Evolutionary conservation across 2,329 filamentous ascomycete species (phyloP).

Genomic region (Aspergillus sp.): DNA sequence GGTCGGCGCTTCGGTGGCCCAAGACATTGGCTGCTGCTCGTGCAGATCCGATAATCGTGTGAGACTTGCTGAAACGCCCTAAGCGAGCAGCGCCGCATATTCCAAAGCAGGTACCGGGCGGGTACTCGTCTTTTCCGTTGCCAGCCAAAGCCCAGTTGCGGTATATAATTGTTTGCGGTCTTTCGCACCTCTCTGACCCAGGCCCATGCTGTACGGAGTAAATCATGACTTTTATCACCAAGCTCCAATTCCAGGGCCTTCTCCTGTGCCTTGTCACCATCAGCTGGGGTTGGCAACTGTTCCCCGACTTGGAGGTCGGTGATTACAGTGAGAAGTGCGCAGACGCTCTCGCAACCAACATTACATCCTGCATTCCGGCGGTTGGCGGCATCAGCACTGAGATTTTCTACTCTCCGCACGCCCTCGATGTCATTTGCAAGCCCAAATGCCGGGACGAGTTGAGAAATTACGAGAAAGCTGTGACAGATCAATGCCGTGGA

Average conservation of each 20-base stretch:
- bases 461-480: neutral
- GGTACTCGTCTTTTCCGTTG: too few species aligned
- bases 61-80: too few species aligned
- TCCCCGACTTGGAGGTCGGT: neutral
- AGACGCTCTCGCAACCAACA: slow-evolving; percentile 7
- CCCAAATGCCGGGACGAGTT: neutral
- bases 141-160: too few species aligned
- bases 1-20: too few species aligned
- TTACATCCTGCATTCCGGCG: slow-evolving; percentile 3
- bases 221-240: neutral
- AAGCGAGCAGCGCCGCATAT: too few species aligned
- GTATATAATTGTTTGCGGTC: too few species aligned
- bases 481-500: neutral
- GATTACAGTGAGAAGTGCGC: slow-evolving; percentile 6
- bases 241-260: neutral
- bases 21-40: too few species aligned
- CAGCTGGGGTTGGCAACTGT: neutral
- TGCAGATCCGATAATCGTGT: too few species aligned
- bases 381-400: slow-evolving; percentile 5
- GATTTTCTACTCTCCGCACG: slow-evolving; percentile 4
- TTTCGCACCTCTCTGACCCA: too few species aligned
- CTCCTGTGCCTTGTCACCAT: neutral
- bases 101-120: too few species aligned
- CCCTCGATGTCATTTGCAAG: slow-evolving; percentile 6
- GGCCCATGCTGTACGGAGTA: too few species aligned